Evolutionary conservation across 495 filamentous ascomycete species (phyloP).

Genomic region (Penicillium paradoxum): DNA sequence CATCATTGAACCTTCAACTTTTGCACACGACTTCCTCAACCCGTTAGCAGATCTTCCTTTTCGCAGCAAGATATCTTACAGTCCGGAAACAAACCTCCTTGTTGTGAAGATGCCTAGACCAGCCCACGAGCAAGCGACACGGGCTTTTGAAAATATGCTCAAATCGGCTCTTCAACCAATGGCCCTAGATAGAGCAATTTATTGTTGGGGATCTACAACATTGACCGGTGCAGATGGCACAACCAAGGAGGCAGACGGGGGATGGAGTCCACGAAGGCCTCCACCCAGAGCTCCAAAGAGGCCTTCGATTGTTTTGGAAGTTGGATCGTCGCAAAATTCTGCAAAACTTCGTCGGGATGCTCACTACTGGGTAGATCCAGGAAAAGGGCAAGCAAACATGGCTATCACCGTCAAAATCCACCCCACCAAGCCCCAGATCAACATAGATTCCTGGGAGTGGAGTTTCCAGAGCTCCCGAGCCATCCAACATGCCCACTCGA

Average conservation of each 20-base stretch:
- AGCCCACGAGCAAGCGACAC: not conserved
- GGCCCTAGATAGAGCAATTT: not conserved
- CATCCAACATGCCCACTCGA: not conserved
- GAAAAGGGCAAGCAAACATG: constrained; percentile 1
- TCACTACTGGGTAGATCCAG: constrained; percentile 6
- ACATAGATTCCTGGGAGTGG: constrained; percentile 2
- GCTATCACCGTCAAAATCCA: not conserved
- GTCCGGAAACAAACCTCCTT: not conserved
- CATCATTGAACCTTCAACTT: not conserved
- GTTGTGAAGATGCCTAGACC: not conserved
- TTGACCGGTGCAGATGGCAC: not conserved
- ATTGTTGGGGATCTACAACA: not conserved
- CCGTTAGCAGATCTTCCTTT: not conserved
- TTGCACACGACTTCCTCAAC: not conserved
- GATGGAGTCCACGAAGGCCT: constrained; percentile 4
- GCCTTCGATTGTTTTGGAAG: constrained; percentile 3
- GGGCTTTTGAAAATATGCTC: not conserved
- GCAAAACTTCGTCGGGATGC: not conserved
- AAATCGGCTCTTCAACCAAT: not conserved
- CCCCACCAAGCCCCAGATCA: not conserved
- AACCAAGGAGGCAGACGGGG: constrained; percentile 4
- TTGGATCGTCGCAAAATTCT: not conserved
- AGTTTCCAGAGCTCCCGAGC: not conserved
- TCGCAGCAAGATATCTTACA: not conserved
- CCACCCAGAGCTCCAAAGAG: constrained; percentile 2